Evolutionary conservation across 208 protist species (phyloP).

Genomic region (Trypanosoma mega): DNA sequence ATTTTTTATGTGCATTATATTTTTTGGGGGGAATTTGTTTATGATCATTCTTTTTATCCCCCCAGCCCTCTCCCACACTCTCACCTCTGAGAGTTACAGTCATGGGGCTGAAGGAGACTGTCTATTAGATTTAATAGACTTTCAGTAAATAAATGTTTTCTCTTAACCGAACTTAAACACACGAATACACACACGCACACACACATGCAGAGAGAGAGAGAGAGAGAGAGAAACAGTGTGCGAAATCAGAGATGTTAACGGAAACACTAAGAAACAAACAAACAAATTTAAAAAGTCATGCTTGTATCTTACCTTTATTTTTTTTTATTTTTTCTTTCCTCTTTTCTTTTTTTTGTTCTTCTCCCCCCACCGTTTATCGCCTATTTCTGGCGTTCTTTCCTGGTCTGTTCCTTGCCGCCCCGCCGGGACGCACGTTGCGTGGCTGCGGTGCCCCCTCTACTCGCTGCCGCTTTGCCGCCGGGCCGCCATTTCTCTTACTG

Average conservation of each 20-base stretch:
- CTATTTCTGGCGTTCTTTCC: constrained; percentile 85
- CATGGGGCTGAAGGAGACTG: not conserved
- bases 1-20: too few relatives aligned
- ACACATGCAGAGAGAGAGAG: not conserved
- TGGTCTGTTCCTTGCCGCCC: constrained; percentile 64
- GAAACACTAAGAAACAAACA: constrained; percentile 16
- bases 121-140: not conserved
- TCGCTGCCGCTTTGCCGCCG: constrained; percentile 11
- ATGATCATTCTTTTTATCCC: too few relatives aligned
- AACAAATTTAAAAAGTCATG: constrained; percentile 5
- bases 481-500: too few relatives aligned
- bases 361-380: too few relatives aligned
- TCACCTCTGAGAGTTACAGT: too few relatives aligned
- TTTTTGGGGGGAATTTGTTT: too few relatives aligned
- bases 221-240: constrained; percentile 9
- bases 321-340: constrained; percentile 11
- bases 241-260: constrained; percentile 5
- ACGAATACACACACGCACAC: not conserved
- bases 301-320: not conserved
- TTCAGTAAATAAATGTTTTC: not conserved
- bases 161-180: not conserved
- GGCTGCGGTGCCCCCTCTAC: constrained; percentile 26
- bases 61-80: too few relatives aligned
- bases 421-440: constrained; percentile 55
- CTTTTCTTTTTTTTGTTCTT: too few relatives aligned